Base-by-base conservation (phyloP, 2,329 filamentous ascomycete species). In the Albophoma yamanashiensis region DNA sequence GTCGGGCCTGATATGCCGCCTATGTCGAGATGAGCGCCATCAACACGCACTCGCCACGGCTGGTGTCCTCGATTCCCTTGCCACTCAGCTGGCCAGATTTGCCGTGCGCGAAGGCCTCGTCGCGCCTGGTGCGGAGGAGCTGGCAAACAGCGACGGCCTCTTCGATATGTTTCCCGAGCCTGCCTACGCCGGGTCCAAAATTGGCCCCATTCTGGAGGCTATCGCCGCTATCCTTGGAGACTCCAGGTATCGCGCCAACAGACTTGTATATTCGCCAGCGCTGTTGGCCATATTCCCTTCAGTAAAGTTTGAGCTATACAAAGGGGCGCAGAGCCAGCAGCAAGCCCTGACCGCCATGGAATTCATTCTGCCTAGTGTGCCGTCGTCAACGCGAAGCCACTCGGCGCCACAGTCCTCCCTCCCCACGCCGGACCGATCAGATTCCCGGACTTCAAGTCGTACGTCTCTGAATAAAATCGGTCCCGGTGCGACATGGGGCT, bases 1-100 rank as follows among this genome's bases (percentile, higher is more conserved):
- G 3, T 80, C 86, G 43, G 77, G 70, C 63, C 72, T 88, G 56
- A 79, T 88, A 67, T 77, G 74, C 61, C 75, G 72, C 40, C 71
- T 86, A n/a, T 94, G 91, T 68, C 80, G 78, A 22, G 84, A 88
- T 62, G 86, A 92, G 61, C 75, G 76, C 14, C 86, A 94, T 63
- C 90, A 89, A 72, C 82, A 84, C 62, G 76, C 82, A n/a, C 75
- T 97, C 59, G 83, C 89, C 14, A 86, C 87, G 43, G 80, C 79
- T 14, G 89, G 90, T 7, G 80, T 96, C 34, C 77, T 97, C 40
- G 91, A 96, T 73, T 83, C 88, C 15, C 79, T 97, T 36, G 88
- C 91, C 34, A 81, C 85, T 6, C 87, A 87, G 65, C 75, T 97
- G 61, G 90, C 84, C 58, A 86, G 81, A 60, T 88, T 89, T 68